Base-by-base conservation (phyloP, 1,284 basidiomycete species). In the Gastroboletus turbinatus region DNA sequence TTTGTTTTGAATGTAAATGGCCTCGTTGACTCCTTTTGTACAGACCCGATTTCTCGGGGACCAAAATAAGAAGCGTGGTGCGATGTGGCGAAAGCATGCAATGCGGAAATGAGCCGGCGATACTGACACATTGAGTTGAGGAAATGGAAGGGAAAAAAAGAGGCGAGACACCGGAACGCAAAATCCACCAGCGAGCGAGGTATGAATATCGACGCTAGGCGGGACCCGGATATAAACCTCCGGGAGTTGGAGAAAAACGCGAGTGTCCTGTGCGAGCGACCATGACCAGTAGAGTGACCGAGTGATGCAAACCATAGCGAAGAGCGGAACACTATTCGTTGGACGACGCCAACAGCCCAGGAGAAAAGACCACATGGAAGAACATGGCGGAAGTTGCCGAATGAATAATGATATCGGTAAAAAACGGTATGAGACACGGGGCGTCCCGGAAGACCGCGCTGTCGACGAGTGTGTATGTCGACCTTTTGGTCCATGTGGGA, bases 141-240 rank as follows among this genome's bases (percentile, higher is more conserved):
- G 55, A 72, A 63, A 60, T 55, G 56, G 57, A 69, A 53, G 60
- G 52, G 59, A 42, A 56, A 70, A 53, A 46, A 61, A 60, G 58
- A 64, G 66, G 59, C 59, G 59, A 60, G 61, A 61, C 60, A 57
- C 48, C 36, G 56, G 45, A 67, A 65, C 58, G 61, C 11, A 50
- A 42, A 54, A 56, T 42, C 67, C 64, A 58, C 60, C 64, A 65
- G 64, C 72, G 59, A 69, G 65, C 72, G 77, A 78, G 75, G 75
- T 73, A 79, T 79, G 75, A 80, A 80, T 79, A 74, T 73, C 75
- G 73, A 69, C 64, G 72, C 64, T 65, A 67, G 53, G 53, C 65
- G 67, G 60, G 39, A 66, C 70, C 75, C 68, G 67, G 67, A 69
- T 62, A 61, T 61, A 65, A 63, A 19, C 21, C 60, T 67, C 62